Evolutionary conservation across 2,329 filamentous ascomycete genomes (phyloP).

Genomic region (Diaporthe vexans): DNA sequence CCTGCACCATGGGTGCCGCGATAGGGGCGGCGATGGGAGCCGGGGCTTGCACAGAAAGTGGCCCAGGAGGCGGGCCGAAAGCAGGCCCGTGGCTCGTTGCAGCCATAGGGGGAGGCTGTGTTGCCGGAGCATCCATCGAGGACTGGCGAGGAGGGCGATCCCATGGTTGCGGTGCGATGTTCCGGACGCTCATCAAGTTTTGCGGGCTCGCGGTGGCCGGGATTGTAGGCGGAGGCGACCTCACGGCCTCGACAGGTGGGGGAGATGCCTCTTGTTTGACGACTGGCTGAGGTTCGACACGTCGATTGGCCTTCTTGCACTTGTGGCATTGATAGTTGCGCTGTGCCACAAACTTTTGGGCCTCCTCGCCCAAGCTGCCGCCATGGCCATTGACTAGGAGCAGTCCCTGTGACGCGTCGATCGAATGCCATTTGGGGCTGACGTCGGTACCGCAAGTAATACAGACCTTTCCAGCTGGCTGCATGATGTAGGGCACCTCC

Average conservation of each 20-base stretch:
- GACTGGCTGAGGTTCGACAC: conserved; percentile 52
- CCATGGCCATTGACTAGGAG: conserved; percentile 66
- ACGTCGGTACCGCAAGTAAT: conserved; percentile 77
- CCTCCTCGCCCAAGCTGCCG: conserved; percentile 66
- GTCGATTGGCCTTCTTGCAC: conserved; percentile 71
- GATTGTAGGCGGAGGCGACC: conserved; percentile 47
- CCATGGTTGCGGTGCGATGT: conserved; percentile 42
- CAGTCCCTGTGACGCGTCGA: conserved; percentile 66
- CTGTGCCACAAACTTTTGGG: conserved; percentile 71
- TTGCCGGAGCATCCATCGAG: conserved; percentile 28
- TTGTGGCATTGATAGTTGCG: conserved; percentile 81
- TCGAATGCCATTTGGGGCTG: conserved; percentile 81
- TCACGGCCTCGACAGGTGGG: conserved; percentile 45
- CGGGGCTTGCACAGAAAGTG: conserved; percentile 28
- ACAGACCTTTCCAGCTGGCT: conserved; percentile 68
- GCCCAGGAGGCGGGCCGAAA: conserved; percentile 31
- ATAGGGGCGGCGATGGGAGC: conserved; percentile 38
- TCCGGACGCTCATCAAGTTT: conserved; percentile 40
- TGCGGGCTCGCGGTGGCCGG: conserved; percentile 39
- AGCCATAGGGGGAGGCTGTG: conserved; percentile 32
- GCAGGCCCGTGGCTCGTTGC: conserved; percentile 20
- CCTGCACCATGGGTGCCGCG: conserved; percentile 43
- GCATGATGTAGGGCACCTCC: conserved; percentile 46
- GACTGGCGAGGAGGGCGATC: conserved; percentile 36
- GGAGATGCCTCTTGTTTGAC: conserved; percentile 48